Base-by-base conservation (phyloP, 139 green algal genomes). In the Edaphochlamys debaryana region DNA sequence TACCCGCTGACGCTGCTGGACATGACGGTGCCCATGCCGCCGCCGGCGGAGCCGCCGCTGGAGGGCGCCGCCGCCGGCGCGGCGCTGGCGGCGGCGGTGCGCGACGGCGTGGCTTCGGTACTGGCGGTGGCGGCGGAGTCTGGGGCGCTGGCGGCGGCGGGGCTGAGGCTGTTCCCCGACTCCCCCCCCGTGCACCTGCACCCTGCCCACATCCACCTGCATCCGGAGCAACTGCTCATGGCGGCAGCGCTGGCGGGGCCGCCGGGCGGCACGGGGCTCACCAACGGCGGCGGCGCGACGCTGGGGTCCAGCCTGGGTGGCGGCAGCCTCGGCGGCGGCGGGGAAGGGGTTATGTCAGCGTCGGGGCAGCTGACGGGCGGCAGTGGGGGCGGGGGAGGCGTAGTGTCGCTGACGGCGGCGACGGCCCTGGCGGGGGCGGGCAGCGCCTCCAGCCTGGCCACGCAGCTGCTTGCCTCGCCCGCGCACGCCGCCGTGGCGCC, bases 391-490 rank as follows among this genome's bases (percentile, higher is more conserved):
- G n/a, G n/a, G n/a, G n/a, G n/a, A n/a, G n/a, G n/a, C n/a, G n/a
- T n/a, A n/a, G n/a, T n/a, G 11, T 54, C 45, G 45, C 45, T 54
- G 11, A 54, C 45, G 11, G 45, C 45, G 11, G 45, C 45, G 11
- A 54, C 45, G 45, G 45, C 45, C 11, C 45, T 54, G 45, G 45
- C 45, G 45, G 45, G 45, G 11, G 45, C 45, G 11, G 45, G 45
- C 45, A 22, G 11, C 54, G 23, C 54, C 58, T 60, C 13, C 60
- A 81, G 75, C 60, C 75, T 81, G 38, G 60, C 75, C 54, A 81
- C 75, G 29, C 75, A 81, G 58, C 50, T 81, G 23, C 75, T 81
- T 38, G 75, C 75, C 36, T 63, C 60, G 60, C 75, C 60, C 38
- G 75, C 75, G 30, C 27, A 48, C 32, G 75, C 75, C 40, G 40